Evolutionary conservation across 768 basidiomycete genomes (phyloP), one percentile per base, ranked within the genome.

Genomic region (Holtermannia corniformis): DNA sequence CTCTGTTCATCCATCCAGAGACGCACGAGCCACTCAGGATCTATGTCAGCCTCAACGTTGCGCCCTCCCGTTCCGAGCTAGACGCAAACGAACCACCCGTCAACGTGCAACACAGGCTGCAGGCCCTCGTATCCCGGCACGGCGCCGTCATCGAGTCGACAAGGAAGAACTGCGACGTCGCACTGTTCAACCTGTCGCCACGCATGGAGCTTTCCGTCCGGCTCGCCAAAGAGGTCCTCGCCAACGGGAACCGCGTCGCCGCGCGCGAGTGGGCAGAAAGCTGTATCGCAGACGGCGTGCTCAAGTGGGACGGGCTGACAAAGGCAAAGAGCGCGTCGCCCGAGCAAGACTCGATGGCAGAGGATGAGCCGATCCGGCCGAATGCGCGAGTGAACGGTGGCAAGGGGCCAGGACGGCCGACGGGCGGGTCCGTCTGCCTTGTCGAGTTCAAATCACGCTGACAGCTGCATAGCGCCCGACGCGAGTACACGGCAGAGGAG

Each of bases 361-460:
- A 59, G 23, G 64, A 68, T 37, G 57, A n/a, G n/a, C n/a, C n/a
- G n/a, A n/a, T n/a, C n/a, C n/a, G n/a, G n/a, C n/a, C n/a, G n/a
- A n/a, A 62, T 12, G 50, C 27, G 20, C 44, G 50, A 3, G 3
- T 23, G 13, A 47, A 21, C 5, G 44, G 26, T 13, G 50, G 55
- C 10, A 62, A 50, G 47, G 64, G 64, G 42, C 62, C 59, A 24
- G 66, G 66, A 12, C 47, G 61, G 51, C 64, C 67, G 7, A 56
- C 67, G 3, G 64, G 64, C 23, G 50, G 54, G 66, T 68, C 51
- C 63, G 66, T 60, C n/a, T 21, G 22, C 1, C 21, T 12, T 27
- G 14, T 7, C 16, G 45, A 16, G 12, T 47, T 47, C 28, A 12
- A 10, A 10, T 12, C 19, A 10, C 23, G 43, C 19, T 44, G 10